phyloP scores from a whole-genome alignment of 345 rosid genomes.

The Eucalyptus victrix region DNA sequence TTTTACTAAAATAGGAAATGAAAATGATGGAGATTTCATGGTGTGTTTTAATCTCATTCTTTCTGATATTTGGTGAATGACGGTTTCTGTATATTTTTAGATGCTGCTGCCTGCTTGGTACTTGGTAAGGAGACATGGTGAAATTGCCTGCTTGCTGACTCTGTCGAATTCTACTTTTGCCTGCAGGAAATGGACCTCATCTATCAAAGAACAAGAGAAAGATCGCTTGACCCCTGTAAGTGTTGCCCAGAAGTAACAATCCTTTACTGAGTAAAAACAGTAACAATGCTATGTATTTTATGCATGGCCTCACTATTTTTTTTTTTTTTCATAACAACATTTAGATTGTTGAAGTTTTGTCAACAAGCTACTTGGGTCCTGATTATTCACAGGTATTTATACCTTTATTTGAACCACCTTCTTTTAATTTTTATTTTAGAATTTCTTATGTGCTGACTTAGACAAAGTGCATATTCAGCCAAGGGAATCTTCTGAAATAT shows the following conservation, averaged over 20 bases:
- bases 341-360: constrained; percentile 79
- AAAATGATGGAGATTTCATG: not conserved
- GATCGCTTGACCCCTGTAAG: constrained; percentile 88
- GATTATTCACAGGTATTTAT: constrained; percentile 73
- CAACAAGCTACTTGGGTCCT: constrained; percentile 75
- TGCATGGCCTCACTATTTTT: not conserved
- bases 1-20: not conserved
- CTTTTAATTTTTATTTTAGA: not conserved
- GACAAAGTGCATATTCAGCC: constrained; percentile 32
- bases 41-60: not conserved
- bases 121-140: not conserved
- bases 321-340: not conserved
- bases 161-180: not conserved
- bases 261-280: not conserved
- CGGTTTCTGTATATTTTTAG: not conserved
- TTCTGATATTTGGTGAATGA: not conserved
- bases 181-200: constrained; percentile 85
- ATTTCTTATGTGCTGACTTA: not conserved
- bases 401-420: not conserved
- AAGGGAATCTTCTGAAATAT: constrained; percentile 57
- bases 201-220: constrained; percentile 69
- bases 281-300: not conserved
- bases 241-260: not conserved
- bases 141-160: not conserved
- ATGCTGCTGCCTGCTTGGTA: not conserved